phyloP scores from a whole-genome alignment of 176 grass and related monocot genomes.

The Lolium rigidum region DNA sequence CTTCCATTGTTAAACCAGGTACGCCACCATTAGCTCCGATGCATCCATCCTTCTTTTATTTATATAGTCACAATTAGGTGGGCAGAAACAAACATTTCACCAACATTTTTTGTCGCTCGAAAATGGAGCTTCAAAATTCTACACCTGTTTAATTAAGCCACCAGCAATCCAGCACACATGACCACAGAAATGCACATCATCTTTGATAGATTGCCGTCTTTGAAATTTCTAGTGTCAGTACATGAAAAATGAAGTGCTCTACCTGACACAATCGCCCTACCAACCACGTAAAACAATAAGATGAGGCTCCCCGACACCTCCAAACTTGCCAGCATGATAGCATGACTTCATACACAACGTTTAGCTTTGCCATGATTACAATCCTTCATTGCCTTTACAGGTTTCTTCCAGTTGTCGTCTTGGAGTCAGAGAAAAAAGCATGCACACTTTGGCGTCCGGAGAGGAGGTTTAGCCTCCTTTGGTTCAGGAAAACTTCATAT shows the following conservation, averaged over 20 bases:
- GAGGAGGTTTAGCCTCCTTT: neutral
- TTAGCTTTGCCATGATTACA: neutral
- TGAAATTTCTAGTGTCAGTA: too few relatives aligned
- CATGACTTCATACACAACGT: neutral
- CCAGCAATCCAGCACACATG: too few relatives aligned
- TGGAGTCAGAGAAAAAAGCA: neutral
- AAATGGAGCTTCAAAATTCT: neutral
- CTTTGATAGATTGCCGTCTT: too few relatives aligned
- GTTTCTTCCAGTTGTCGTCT: neutral
- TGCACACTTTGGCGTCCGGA: neutral
- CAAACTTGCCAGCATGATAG: neutral
- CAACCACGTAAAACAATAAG: neutral
- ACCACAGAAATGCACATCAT: too few relatives aligned
- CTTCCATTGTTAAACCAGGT: slow-evolving; percentile 15
- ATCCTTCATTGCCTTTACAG: neutral
- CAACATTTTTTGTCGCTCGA: neutral
- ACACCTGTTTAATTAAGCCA: too few relatives aligned
- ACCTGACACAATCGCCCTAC: too few relatives aligned
- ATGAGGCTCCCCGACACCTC: neutral
- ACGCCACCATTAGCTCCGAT: neutral
- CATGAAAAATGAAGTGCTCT: too few relatives aligned
- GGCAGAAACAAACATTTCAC: neutral
- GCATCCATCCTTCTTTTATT: slow-evolving; percentile 8
- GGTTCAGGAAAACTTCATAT: neutral
- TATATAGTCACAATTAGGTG: neutral